A percentile compares a stretch with the other conserved stretches of the same genome.
These are phyloP conservation scores for Aspergillus bridgeri DNA, from an alignment of 495 filamentous ascomycete genomes.

Conservation along the genomic window DNA sequence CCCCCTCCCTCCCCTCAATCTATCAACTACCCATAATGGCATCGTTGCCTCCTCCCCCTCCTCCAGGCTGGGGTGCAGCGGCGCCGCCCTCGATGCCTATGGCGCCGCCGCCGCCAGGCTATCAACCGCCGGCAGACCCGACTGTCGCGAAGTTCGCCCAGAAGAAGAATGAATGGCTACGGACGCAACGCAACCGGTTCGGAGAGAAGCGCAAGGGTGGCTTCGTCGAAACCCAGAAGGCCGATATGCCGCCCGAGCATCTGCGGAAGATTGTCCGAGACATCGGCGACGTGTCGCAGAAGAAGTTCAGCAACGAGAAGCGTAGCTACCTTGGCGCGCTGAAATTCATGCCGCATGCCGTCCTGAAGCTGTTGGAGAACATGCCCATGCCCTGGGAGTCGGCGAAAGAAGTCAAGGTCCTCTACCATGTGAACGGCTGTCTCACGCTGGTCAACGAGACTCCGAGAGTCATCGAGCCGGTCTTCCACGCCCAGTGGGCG, in stretches of 20 bases:
- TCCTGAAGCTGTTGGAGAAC: slow-evolving; percentile 96
- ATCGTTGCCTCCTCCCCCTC: slow-evolving; percentile 70
- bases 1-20: slow-evolving; percentile 20
- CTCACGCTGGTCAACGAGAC: slow-evolving; percentile 96
- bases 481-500: slow-evolving; percentile 98
- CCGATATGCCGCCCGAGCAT: slow-evolving; percentile 98
- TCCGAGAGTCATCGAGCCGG: slow-evolving; percentile 94
- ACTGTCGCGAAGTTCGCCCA: slow-evolving; percentile 92
- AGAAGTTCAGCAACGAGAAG: slow-evolving; percentile 99
- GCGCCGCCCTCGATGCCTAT: slow-evolving; percentile 71
- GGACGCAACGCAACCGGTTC: slow-evolving; percentile 87
- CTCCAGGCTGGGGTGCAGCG: slow-evolving; percentile 68
- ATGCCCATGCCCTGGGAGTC: slow-evolving; percentile 99
- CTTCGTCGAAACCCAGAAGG: slow-evolving; percentile 96
- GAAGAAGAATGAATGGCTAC: slow-evolving; percentile 99
- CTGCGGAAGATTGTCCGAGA: slow-evolving; percentile 97
- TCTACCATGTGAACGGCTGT: slow-evolving; percentile 98
- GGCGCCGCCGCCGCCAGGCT: slow-evolving; percentile 86
- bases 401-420: slow-evolving; percentile 88
- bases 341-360: slow-evolving; percentile 99
- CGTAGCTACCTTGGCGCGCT: slow-evolving; percentile 94
- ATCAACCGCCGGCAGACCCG: slow-evolving; percentile 78
- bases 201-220: slow-evolving; percentile 95
- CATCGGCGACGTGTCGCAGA: slow-evolving; percentile 98
- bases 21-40: slow-evolving; percentile 59